Percentiles rank a stretch among this genome's conserved stretches.
phyloP scores from a whole-genome alignment of 2,329 filamentous ascomycete genomes.

The Epichloe baconii region DNA sequence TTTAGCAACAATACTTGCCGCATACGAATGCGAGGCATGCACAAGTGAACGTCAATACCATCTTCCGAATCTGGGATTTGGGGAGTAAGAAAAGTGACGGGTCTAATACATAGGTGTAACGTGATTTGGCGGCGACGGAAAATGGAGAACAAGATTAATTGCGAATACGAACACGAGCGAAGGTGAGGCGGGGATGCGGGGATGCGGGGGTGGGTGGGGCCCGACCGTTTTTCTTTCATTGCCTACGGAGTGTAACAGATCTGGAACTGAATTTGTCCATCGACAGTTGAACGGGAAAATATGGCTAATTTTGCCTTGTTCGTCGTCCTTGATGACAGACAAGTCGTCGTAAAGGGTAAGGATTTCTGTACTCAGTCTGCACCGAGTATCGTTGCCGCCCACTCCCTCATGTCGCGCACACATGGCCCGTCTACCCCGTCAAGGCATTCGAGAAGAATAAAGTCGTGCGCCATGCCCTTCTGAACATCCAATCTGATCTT shows the following conservation, averaged over 20 bases:
- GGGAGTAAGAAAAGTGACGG: neutral
- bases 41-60: no score
- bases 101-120: neutral
- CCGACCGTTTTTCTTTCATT: neutral
- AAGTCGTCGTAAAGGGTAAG: no score
- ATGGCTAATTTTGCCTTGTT: no score
- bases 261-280: no score
- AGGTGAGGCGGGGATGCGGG: neutral
- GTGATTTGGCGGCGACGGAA: neutral
- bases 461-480: constrained; percentile 6
- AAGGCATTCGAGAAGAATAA: constrained; percentile 7
- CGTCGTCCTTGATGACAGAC: no score
- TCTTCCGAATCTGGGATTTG: no score
- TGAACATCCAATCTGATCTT: constrained; percentile 3
- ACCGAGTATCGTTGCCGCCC: neutral
- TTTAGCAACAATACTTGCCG: no score
- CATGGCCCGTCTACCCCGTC: constrained; percentile 2
- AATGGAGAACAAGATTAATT: neutral
- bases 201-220: neutral
- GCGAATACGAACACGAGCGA: neutral
- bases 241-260: no score
- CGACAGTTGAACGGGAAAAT: no score
- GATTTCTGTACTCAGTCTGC: neutral
- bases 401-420: constrained; percentile 2
- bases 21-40: neutral